Evolutionary conservation across 1,139 yeast genomes (phyloP).

Genomic region (Saccharomyces hybrid): DNA sequence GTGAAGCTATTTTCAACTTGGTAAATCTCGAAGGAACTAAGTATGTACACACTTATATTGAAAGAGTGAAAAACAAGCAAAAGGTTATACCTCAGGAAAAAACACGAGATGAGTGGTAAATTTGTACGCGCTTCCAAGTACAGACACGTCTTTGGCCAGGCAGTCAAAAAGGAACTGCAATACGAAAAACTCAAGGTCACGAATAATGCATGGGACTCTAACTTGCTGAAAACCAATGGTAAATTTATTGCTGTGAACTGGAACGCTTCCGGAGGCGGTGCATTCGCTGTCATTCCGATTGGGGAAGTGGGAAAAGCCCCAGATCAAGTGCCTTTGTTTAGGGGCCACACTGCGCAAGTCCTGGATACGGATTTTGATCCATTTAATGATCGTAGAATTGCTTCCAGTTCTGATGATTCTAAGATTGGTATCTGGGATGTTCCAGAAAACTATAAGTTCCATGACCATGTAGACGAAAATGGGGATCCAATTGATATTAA

Average conservation of each 20-base stretch:
- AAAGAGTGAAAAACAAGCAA: background rate
- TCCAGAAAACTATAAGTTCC: slow-evolving; percentile 68
- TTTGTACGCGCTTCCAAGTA: slow-evolving; percentile 94
- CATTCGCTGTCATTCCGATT: slow-evolving; percentile 90
- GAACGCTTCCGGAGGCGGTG: slow-evolving; percentile 96
- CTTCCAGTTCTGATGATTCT: slow-evolving; percentile 88
- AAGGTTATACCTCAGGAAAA: background rate
- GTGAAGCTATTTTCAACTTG: background rate
- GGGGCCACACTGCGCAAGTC: slow-evolving; percentile 94
- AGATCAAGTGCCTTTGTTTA: slow-evolving; percentile 82
- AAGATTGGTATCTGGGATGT: slow-evolving; percentile 81
- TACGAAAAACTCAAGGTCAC: slow-evolving; percentile 82
- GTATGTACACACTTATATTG: background rate
- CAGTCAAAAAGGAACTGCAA: slow-evolving; percentile 77
- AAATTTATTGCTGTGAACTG: slow-evolving; percentile 80
- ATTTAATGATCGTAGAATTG: slow-evolving; percentile 66
- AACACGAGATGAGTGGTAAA: slow-evolving; percentile 52
- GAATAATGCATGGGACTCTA: slow-evolving; percentile 94
- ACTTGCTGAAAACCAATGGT: slow-evolving; percentile 76
- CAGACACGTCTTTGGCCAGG: slow-evolving; percentile 93
- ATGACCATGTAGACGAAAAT: slow-evolving; percentile 32
- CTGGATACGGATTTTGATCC: slow-evolving; percentile 91
- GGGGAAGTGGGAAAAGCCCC: slow-evolving; percentile 86
- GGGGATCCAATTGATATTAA: slow-evolving; percentile 60
- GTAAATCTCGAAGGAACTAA: background rate